These are phyloP conservation scores for Colletotrichum shisoi DNA, from an alignment of 2,329 filamentous ascomycete species.

Conservation along the genomic window DNA sequence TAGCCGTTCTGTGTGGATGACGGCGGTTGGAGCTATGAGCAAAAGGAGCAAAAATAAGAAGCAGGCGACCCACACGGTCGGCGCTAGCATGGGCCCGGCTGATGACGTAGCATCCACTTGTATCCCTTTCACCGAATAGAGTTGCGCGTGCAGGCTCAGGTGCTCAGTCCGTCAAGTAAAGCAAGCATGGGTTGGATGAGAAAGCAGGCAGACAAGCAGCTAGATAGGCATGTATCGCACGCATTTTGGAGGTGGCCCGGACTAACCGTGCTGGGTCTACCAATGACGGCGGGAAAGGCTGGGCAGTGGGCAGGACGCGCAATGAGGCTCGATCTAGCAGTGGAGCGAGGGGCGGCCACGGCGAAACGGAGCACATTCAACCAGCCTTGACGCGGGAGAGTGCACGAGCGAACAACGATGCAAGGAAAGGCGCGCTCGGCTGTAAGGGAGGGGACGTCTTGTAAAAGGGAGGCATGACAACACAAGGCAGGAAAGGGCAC, in stretches of 20 bases:
- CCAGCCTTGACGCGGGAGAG: background rate
- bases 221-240: background rate
- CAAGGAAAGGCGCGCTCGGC: background rate
- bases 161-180: slow-evolving; percentile 9
- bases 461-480: slow-evolving; percentile 11
- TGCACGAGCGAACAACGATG: background rate
- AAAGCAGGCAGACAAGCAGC: slow-evolving; percentile 16
- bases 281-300: slow-evolving; percentile 34
- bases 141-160: slow-evolving; percentile 17
- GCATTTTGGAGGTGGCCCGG: slow-evolving; percentile 10
- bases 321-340: slow-evolving; percentile 31
- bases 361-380: background rate
- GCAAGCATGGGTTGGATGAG: slow-evolving; percentile 1
- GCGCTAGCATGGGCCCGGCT: slow-evolving; percentile 28
- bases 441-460: slow-evolving; percentile 13
- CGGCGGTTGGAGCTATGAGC: slow-evolving; percentile 16
- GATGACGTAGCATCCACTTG: slow-evolving; percentile 37
- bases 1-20: slow-evolving; percentile 22
- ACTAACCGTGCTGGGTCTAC: slow-evolving; percentile 23
- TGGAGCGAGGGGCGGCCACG: slow-evolving; percentile 20
- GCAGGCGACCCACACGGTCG: background rate
- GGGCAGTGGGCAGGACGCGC: slow-evolving; percentile 27
- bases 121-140: slow-evolving; percentile 19
- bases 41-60: slow-evolving; percentile 28
- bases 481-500: slow-evolving; percentile 18